phyloP scores from a whole-genome alignment of 495 filamentous ascomycete species.

The Parathielavia hyrcaniae region DNA sequence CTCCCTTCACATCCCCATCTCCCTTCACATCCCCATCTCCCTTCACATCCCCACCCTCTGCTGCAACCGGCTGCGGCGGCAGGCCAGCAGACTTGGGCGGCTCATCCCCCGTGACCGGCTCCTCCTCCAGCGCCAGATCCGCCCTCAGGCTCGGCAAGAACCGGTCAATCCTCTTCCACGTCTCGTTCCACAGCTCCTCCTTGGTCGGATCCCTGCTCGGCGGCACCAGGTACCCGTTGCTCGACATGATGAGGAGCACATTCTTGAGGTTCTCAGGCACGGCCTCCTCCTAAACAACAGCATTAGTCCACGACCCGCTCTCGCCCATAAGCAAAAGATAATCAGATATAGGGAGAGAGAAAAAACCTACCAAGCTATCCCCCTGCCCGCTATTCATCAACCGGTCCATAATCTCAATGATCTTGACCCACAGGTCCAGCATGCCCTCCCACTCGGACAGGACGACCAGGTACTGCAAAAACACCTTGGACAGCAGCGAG shows the following conservation, averaged over 20 bases:
- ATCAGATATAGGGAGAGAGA: background rate
- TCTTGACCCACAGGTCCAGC: slow-evolving; percentile 86
- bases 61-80: background rate
- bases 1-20: background rate
- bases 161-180: slow-evolving; percentile 81
- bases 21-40: background rate
- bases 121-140: slow-evolving; percentile 44
- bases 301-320: slow-evolving; percentile 19
- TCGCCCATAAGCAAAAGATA: background rate
- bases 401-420: slow-evolving; percentile 90
- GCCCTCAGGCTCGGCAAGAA: slow-evolving; percentile 73
- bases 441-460: slow-evolving; percentile 83
- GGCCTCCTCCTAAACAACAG: slow-evolving; percentile 66
- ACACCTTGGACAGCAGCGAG: slow-evolving; percentile 87
- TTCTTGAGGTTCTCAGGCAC: slow-evolving; percentile 96
- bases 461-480: slow-evolving; percentile 84
- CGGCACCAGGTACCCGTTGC: slow-evolving; percentile 74
- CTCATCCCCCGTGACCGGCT: slow-evolving; percentile 22
- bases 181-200: slow-evolving; percentile 66
- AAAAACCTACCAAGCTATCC: slow-evolving; percentile 67
- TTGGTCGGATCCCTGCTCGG: slow-evolving; percentile 56
- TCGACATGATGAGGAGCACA: slow-evolving; percentile 91
- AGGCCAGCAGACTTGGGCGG: background rate
- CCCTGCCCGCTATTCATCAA: slow-evolving; percentile 95
- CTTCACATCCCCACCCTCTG: background rate